Percentiles rank a stretch among this genome's conserved stretches.
phyloP scores from a whole-genome alignment of 2,329 filamentous ascomycete genomes.

The Curvularia lunata region DNA sequence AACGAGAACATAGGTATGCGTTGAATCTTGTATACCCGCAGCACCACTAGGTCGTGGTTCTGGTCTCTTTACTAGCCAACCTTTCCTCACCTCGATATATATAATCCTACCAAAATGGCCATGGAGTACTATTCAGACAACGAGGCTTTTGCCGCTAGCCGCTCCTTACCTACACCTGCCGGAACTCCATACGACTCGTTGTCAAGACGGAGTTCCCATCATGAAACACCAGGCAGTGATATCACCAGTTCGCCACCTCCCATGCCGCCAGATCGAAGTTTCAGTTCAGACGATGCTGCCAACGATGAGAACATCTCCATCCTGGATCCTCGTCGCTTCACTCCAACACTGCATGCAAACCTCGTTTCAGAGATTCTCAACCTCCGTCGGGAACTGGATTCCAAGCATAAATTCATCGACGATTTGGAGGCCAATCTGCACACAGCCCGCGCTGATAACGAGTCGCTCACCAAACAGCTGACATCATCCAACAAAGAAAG shows the following conservation, averaged over 20 bases:
- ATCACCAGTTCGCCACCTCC: constrained; percentile 67
- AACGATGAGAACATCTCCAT: constrained; percentile 74
- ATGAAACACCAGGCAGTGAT: constrained; percentile 65
- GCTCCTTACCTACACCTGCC: constrained; percentile 70
- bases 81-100: neutral
- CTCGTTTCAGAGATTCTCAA: constrained; percentile 92
- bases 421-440: constrained; percentile 79
- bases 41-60: constrained; percentile 43
- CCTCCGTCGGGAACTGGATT: constrained; percentile 86
- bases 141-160: constrained; percentile 51
- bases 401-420: constrained; percentile 86
- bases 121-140: constrained; percentile 58
- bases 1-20: constrained; percentile 35
- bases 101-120: constrained; percentile 32
- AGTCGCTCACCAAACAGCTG: constrained; percentile 68
- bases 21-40: constrained; percentile 25
- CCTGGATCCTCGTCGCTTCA: constrained; percentile 89
- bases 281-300: constrained; percentile 53
- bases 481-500: constrained; percentile 74
- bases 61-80: constrained; percentile 9
- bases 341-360: constrained; percentile 91
- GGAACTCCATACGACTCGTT: constrained; percentile 71
- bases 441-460: constrained; percentile 73
- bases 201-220: constrained; percentile 70
- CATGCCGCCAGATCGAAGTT: constrained; percentile 59